Evolutionary conservation across 306 rosid genomes (phyloP), one percentile per base, ranked within the genome.

Genomic region (Rosa persica): DNA sequence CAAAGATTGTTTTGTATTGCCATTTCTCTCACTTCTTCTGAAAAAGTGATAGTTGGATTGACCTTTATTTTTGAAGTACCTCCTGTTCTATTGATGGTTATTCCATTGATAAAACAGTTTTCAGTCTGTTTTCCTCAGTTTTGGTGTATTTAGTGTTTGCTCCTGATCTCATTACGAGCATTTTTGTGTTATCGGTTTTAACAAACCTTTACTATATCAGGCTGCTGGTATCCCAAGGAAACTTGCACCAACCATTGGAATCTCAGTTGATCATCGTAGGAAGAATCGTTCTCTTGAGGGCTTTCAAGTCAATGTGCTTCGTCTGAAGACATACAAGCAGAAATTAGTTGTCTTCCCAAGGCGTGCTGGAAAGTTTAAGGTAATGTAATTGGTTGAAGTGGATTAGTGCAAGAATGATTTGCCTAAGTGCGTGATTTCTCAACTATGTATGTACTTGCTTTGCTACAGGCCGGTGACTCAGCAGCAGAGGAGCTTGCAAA

Each of bases 271-370:
- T 76, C 97, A 92, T 76, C 93, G 92, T 52, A 83, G 93, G 7
- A 86, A 46, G 81, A 91, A 86, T 48, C 83, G 82, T 4, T 91
- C 93, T 42, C 81, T 89, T 69, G 92, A 91, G 22, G 42, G 97
- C 52, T 81, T 86, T 62, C 93, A 91, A 77, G 57, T 82, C 40
- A 89, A 88, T 61, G 89, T 86, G 12, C 93, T 86, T 77, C 85
- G 97, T 84, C 82, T 89, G 81, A 91, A 91, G 67, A 89, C 92
- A 36, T 91, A 80, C 84, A 88, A 88, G 92, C 93, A 93, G 39
- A 91, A 91, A 70, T 73, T 88, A 82, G 92, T 88, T 3, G 92
- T 89, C 64, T 91, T 91, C 89, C 93, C 97, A 75, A 88, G 93
- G 81, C 83, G 90, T 4, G 89, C 91, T n/a, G 86, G 85, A 70